phyloP scores from a whole-genome alignment of 106 monocot genomes.

The Phalaenopsis aphrodite region DNA sequence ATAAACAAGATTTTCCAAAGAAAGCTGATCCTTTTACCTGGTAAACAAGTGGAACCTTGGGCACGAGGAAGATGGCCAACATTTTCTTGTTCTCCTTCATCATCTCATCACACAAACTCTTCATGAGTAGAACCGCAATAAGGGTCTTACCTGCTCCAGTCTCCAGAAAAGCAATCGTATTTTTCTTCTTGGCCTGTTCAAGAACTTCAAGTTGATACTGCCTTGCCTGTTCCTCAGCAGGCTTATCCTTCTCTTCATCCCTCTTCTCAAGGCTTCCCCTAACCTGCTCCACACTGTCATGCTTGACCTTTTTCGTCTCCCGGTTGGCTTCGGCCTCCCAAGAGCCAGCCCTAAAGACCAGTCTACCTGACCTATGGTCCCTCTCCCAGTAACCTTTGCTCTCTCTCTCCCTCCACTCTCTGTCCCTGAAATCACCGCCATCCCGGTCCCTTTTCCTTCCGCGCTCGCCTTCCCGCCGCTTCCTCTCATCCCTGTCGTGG shows the following conservation, averaged over 20 bases:
- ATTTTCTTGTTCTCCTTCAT: slow-evolving; percentile 61
- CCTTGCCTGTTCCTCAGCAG: slow-evolving; percentile 66
- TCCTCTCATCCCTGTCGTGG: slow-evolving; percentile 8
- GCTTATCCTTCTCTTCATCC: slow-evolving; percentile 39
- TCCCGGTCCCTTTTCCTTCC: slow-evolving; percentile 20
- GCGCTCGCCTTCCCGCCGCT: slow-evolving; percentile 26
- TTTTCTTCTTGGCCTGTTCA: slow-evolving; percentile 87
- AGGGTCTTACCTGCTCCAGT: slow-evolving; percentile 98
- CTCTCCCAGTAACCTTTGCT: slow-evolving; percentile 81
- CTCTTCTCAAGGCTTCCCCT: slow-evolving; percentile 15
- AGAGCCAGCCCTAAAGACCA: slow-evolving; percentile 51
- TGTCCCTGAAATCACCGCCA: slow-evolving; percentile 28
- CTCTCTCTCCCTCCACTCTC: slow-evolving; percentile 44
- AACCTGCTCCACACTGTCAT: slow-evolving; percentile 11
- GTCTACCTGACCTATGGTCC: slow-evolving; percentile 54
- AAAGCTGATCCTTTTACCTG: slow-evolving; percentile 42
- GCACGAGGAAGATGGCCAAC: slow-evolving; percentile 91
- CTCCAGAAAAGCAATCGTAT: slow-evolving; percentile 94
- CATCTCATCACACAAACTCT: slow-evolving; percentile 55
- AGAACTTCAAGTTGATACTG: slow-evolving; percentile 97
- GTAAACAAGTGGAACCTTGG: slow-evolving; percentile 97
- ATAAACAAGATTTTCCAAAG: background rate
- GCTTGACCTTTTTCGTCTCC: slow-evolving; percentile 36
- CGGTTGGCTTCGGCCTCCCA: slow-evolving; percentile 59
- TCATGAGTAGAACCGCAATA: slow-evolving; percentile 82